Evolutionary conservation across 2,329 filamentous ascomycete genomes (phyloP).

Genomic region (Tolypocladium capitatum): DNA sequence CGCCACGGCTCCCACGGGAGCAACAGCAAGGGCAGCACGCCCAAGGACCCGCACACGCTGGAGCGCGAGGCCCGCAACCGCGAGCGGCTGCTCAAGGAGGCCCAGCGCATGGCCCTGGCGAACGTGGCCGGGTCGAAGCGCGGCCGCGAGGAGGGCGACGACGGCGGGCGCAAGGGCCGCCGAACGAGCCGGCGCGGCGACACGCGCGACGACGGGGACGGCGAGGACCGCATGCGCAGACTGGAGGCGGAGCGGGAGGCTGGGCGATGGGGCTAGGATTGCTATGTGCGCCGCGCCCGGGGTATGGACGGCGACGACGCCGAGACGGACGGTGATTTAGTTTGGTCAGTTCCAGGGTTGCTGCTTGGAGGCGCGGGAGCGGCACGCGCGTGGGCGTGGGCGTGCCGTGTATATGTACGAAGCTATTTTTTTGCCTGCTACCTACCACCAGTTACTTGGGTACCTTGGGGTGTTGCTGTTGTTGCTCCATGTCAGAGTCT

Average conservation of each 20-base stretch:
- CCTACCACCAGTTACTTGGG: neutral
- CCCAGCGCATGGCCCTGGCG: slow-evolving; percentile 46
- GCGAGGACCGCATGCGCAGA: slow-evolving; percentile 37
- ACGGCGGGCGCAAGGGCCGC: slow-evolving; percentile 21
- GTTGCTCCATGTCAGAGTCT: neutral
- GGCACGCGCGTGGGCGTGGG: neutral
- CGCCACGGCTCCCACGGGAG: slow-evolving; percentile 22
- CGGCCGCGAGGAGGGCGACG: slow-evolving; percentile 30
- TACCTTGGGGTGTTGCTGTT: neutral
- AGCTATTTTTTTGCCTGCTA: neutral
- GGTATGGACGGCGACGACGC: neutral
- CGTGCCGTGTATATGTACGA: neutral
- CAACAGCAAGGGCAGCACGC: slow-evolving; percentile 7
- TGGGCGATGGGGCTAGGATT: slow-evolving; percentile 30
- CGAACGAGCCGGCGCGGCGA: slow-evolving; percentile 35
- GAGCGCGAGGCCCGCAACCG: slow-evolving; percentile 55
- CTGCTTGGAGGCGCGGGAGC: neutral
- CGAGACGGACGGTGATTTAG: neutral
- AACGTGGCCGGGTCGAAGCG: slow-evolving; percentile 35
- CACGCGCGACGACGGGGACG: slow-evolving; percentile 29
- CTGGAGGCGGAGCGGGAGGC: slow-evolving; percentile 48
- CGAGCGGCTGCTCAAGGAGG: slow-evolving; percentile 54
- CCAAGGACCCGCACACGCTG: slow-evolving; percentile 50
- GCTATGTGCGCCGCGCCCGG: neutral
- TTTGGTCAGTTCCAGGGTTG: too few relatives aligned